Conservation (phyloP, 2,329 filamentous ascomycete genomes). For the Botrytis paeoniae region DNA sequence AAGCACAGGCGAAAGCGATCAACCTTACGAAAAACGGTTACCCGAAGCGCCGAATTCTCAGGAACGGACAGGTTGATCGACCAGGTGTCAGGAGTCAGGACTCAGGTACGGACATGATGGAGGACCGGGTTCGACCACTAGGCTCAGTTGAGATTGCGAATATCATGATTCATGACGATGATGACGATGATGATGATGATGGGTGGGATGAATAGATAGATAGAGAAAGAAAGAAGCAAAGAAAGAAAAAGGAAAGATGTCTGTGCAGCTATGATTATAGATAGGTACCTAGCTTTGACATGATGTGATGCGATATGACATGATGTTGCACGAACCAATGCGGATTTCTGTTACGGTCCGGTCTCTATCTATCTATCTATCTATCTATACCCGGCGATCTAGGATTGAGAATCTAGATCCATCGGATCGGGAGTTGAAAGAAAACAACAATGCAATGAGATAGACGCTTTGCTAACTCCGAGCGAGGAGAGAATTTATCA, state of each 20-base stretch:
- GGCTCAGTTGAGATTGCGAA: not conserved
- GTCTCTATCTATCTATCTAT: not conserved
- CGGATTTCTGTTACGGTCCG: not conserved
- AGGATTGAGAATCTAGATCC: not conserved
- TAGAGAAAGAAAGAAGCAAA: not conserved
- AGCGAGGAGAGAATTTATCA: not conserved
- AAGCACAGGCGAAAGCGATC: not conserved
- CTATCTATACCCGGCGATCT: not conserved
- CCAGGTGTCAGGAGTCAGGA: not conserved
- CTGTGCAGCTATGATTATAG: not conserved
- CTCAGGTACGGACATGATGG: not conserved
- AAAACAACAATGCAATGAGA: not conserved
- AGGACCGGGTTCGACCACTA: not conserved
- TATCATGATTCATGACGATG: not conserved
- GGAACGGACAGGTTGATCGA: not conserved
- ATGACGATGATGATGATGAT: not conserved
- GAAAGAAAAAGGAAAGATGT: not conserved
- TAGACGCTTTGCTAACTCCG: not conserved
- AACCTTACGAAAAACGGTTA: not conserved
- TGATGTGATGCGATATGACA: not conserved
- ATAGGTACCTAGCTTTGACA: not conserved
- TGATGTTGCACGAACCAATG: not conserved
- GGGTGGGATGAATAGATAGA: not conserved
- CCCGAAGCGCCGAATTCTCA: not conserved
- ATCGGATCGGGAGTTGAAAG: not conserved